A percentile compares a stretch with the other conserved stretches of the same genome.
phyloP scores from a whole-genome alignment of 73 alveolate genomes.

The Breviolum minutum region DNA sequence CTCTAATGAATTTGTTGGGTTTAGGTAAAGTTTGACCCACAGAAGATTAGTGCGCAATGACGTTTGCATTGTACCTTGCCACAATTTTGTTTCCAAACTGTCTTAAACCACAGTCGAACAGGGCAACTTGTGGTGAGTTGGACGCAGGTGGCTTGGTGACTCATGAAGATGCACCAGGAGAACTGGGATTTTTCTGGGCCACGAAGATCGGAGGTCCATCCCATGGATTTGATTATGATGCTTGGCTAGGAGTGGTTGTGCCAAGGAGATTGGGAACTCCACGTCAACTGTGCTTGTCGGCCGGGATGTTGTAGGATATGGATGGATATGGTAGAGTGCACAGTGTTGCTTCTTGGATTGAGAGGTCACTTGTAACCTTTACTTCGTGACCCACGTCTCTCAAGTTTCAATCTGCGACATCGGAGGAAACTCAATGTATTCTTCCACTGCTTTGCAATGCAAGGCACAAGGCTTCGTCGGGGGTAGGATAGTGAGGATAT shows the following conservation, averaged over 20 bases:
- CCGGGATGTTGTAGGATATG: no score
- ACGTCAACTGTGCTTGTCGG: no score
- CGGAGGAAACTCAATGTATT: constrained; percentile 56
- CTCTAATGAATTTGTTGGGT: no score
- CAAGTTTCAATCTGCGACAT: not conserved
- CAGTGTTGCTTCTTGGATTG: no score
- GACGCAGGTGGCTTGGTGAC: constrained; percentile 34
- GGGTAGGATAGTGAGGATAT: not conserved
- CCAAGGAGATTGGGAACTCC: not conserved
- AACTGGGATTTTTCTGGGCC: constrained; percentile 94
- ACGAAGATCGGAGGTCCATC: constrained; percentile 94
- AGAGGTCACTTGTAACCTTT: no score
- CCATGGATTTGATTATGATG: constrained; percentile 67
- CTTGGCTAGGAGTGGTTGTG: not conserved
- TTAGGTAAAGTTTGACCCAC: no score
- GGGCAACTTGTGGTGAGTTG: not conserved
- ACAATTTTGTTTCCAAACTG: no score
- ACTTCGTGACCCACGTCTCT: no score
- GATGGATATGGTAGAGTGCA: no score
- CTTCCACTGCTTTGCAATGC: constrained; percentile 89
- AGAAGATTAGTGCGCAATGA: no score
- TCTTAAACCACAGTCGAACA: no score
- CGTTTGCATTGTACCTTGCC: no score
- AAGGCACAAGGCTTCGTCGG: constrained; percentile 23
- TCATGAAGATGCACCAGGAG: constrained; percentile 54